Percentiles rank a stretch among this genome's conserved stretches.
phyloP scores from a whole-genome alignment of 2,329 filamentous ascomycete species.

The Alternaria sp. region DNA sequence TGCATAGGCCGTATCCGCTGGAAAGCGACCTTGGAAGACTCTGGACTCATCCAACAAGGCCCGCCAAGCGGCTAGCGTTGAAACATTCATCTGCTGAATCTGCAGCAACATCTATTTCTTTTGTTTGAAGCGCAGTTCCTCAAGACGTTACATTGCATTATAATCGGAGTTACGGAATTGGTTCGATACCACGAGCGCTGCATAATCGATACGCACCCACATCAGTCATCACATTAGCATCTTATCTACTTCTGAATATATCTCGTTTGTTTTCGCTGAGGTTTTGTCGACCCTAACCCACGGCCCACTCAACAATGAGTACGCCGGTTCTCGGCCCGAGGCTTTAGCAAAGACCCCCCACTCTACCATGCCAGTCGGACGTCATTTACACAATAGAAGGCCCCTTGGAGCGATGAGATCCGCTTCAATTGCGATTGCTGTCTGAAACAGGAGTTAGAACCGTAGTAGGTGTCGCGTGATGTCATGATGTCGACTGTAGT shows the following conservation, averaged over 20 bases:
- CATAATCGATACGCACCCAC: conserved; percentile 3
- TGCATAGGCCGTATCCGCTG: conserved; percentile 12
- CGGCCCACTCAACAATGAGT: neutral
- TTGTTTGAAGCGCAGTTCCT: conserved; percentile 12
- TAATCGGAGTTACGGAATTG: conserved; percentile 22
- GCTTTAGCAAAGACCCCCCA: neutral
- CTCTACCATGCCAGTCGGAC: conserved; percentile 9
- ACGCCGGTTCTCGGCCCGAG: conserved; percentile 13
- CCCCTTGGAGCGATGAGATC: conserved; percentile 10
- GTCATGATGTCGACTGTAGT: conserved; percentile 26
- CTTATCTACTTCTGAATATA: conserved; percentile 1
- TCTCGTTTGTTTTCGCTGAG: conserved; percentile 3
- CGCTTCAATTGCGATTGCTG: conserved; percentile 3
- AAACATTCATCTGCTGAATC: conserved; percentile 9
- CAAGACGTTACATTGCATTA: conserved; percentile 14
- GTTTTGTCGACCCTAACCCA: conserved; percentile 3
- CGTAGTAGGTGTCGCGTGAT: conserved; percentile 20
- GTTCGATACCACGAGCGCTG: conserved; percentile 15
- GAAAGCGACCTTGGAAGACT: neutral
- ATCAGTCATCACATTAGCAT: conserved; percentile 9
- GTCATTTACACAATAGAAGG: conserved; percentile 21
- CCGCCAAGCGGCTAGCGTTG: conserved; percentile 1
- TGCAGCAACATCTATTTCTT: conserved; percentile 16
- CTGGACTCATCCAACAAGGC: neutral
- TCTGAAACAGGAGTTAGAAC: conserved; percentile 8